Base-by-base conservation (phyloP, 2,329 filamentous ascomycete species). In the Acrodontium crateriforme region DNA sequence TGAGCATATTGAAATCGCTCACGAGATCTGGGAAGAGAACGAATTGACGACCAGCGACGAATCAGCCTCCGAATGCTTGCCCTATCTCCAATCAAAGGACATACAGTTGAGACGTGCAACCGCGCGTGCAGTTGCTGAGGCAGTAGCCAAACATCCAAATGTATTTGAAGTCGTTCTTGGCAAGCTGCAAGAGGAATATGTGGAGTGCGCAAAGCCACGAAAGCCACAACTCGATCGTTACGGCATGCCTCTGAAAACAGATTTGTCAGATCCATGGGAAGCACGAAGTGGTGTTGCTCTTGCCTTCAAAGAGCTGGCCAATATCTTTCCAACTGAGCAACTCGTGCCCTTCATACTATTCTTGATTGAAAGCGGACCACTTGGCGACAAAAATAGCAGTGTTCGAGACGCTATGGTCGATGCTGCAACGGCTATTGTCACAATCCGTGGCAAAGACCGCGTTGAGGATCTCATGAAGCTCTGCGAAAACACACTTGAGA, bases 21-120 rank as follows among this genome's bases (percentile, higher is more conserved):
- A 67, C 28, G 80, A 87, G 9, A 93, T 98, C 18, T 98, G 89
- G 89, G 83, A 92, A 46, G 89, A 94, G 47, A 92, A 87, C 49
- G 78, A 72, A 6, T 78, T 95, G 35, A 60, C 77, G 34, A 59
- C 87, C 9, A 67, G 71, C 2, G 59, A 70, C 12, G 65, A 77
- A 5, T 69, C 80, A 6, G 72, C 80, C 6, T 20, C 28, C 5
- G 32, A 40, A 17, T 75, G 85, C 47, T 58, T 92, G 26, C 73
- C 75, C 1, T 95, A 92, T 49, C 61, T 95, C 8, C 71, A 82
- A 40, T 81, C 73, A 40, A 70, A 73, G 40, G 87, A 95, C 44
- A 68, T 68, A 12, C 83, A 91, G 47, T 71, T 95, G 15, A 73
- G 89, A 29, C 71, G 81, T 38, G 80, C 87, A 32, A 79, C 87